A percentile compares a stretch with the other conserved stretches of the same genome.
phyloP scores from a whole-genome alignment of 1,284 basidiomycete genomes.

The Trichosporon ovoides region DNA sequence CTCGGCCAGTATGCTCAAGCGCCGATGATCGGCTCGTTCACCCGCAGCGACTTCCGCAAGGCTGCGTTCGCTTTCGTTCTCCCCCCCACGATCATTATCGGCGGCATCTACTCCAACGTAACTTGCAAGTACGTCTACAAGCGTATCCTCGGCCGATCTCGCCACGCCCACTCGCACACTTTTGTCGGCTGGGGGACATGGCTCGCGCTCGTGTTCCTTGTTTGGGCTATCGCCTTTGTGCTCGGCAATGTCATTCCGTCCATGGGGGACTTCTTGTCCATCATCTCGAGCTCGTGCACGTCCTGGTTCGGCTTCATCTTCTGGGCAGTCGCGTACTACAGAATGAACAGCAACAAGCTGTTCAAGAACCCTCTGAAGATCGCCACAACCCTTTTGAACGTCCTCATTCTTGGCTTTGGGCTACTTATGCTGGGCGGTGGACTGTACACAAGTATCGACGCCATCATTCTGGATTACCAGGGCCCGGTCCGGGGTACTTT shows the following conservation, averaged over 20 bases:
- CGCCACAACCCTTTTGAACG: slow-evolving; percentile 39
- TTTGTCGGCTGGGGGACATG: slow-evolving; percentile 59
- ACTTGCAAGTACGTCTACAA: slow-evolving; percentile 44
- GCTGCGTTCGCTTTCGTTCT: slow-evolving; percentile 47
- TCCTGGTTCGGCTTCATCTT: slow-evolving; percentile 49
- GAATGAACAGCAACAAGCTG: slow-evolving; percentile 44
- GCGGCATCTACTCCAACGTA: slow-evolving; percentile 46
- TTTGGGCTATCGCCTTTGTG: slow-evolving; percentile 60
- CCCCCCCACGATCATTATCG: slow-evolving; percentile 42
- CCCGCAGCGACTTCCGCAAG: slow-evolving; percentile 53
- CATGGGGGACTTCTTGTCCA: slow-evolving; percentile 51
- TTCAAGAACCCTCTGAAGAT: slow-evolving; percentile 32
- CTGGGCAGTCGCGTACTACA: slow-evolving; percentile 51
- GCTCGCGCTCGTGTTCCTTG: slow-evolving; percentile 55
- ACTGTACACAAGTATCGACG: slow-evolving; percentile 50
- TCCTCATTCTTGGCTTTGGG: slow-evolving; percentile 46
- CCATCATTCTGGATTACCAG: slow-evolving; percentile 47
- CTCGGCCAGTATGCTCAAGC: slow-evolving; percentile 44
- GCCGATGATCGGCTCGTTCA: slow-evolving; percentile 44
- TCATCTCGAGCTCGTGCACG: slow-evolving; percentile 44
- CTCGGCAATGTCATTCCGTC: slow-evolving; percentile 55
- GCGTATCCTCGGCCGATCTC: slow-evolving; percentile 39
- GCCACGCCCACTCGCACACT: slow-evolving; percentile 57
- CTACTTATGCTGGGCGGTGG: slow-evolving; percentile 53
- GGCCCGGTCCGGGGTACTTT: slow-evolving; percentile 24